A percentile compares a stretch with the other conserved stretches of the same genome.
These are phyloP conservation scores for Yamagishiella unicocca DNA, from an alignment of 139 green algal genomes.

Conservation along the genomic window DNA sequence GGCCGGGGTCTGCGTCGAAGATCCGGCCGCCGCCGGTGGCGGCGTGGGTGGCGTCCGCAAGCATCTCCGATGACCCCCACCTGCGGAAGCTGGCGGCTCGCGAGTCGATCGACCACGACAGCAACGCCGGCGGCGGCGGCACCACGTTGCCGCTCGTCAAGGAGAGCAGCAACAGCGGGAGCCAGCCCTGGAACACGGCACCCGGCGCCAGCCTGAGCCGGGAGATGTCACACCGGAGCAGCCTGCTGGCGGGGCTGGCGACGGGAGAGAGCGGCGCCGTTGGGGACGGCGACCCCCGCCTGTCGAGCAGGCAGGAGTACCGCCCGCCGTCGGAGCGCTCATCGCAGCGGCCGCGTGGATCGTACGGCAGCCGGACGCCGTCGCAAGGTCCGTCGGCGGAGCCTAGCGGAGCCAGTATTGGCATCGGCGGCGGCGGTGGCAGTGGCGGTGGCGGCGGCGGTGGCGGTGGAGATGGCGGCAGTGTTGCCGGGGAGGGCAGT, in stretches of 20 bases:
- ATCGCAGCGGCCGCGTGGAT: neutral
- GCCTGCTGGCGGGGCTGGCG: slow-evolving; percentile 3
- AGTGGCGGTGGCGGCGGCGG: neutral
- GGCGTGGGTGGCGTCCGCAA: slow-evolving; percentile 9
- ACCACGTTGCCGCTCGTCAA: slow-evolving; percentile 12
- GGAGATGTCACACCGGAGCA: slow-evolving; percentile 5
- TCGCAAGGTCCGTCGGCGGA: slow-evolving; percentile 5
- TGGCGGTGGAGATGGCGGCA: no score
- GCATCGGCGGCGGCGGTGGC: neutral
- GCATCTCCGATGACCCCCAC: slow-evolving; percentile 20
- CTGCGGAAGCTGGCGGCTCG: neutral
- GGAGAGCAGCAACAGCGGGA: slow-evolving; percentile 9
- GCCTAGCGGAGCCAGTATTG: neutral
- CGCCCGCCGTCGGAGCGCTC: slow-evolving; percentile 29
- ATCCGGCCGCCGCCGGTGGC: neutral
- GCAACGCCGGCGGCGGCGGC: neutral
- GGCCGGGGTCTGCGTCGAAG: neutral
- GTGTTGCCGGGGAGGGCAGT: neutral
- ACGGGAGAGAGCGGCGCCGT: neutral
- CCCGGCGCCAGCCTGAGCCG: neutral
- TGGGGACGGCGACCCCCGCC: neutral
- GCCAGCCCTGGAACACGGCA: neutral
- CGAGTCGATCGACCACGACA: neutral
- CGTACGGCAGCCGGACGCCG: slow-evolving; percentile 14
- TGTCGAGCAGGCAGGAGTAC: slow-evolving; percentile 17